These are phyloP conservation scores for Leishmania lainsoni DNA, from an alignment of 208 protist species.

Conservation along the genomic window DNA sequence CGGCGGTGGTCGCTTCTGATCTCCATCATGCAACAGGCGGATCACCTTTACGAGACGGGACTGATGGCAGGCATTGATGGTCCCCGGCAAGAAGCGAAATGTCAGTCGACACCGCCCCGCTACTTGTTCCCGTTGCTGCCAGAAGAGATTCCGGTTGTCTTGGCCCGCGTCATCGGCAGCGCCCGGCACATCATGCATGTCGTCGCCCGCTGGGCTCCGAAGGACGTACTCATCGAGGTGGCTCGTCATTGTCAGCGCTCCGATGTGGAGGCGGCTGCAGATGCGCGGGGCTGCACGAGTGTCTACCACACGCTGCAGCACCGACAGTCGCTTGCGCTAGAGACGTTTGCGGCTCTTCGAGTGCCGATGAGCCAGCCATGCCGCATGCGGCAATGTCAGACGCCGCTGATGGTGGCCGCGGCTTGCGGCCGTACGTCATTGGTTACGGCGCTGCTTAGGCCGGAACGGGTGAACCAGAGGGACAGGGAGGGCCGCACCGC, in stretches of 20 bases:
- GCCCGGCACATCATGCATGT: slow-evolving; percentile 75
- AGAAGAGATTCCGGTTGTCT: slow-evolving; percentile 54
- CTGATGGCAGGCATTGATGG: slow-evolving; percentile 1
- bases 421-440: slow-evolving; percentile 36
- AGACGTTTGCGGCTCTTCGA: slow-evolving; percentile 54
- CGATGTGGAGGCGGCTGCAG: slow-evolving; percentile 65
- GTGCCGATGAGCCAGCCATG: slow-evolving; percentile 54
- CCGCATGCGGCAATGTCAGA: slow-evolving; percentile 49
- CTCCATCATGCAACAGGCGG: slow-evolving; percentile 47
- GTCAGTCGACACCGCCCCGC: slow-evolving; percentile 8
- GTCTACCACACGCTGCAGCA: slow-evolving; percentile 73
- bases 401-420: slow-evolving; percentile 76
- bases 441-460: slow-evolving; percentile 48
- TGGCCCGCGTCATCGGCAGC: slow-evolving; percentile 47
- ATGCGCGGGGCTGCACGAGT: slow-evolving; percentile 57
- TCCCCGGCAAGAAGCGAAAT: not conserved
- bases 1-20: slow-evolving; percentile 58
- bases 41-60: slow-evolving; percentile 25
- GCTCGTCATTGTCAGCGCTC: slow-evolving; percentile 50
- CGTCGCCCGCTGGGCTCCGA: slow-evolving; percentile 44
- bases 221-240: slow-evolving; percentile 57
- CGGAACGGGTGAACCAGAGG: slow-evolving; percentile 38
- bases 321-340: slow-evolving; percentile 33
- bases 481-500: slow-evolving; percentile 66
- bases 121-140: slow-evolving; percentile 60